These are phyloP conservation scores for Aspergillus olivimuriae DNA, from an alignment of 495 filamentous ascomycete genomes.

Conservation along the genomic window DNA sequence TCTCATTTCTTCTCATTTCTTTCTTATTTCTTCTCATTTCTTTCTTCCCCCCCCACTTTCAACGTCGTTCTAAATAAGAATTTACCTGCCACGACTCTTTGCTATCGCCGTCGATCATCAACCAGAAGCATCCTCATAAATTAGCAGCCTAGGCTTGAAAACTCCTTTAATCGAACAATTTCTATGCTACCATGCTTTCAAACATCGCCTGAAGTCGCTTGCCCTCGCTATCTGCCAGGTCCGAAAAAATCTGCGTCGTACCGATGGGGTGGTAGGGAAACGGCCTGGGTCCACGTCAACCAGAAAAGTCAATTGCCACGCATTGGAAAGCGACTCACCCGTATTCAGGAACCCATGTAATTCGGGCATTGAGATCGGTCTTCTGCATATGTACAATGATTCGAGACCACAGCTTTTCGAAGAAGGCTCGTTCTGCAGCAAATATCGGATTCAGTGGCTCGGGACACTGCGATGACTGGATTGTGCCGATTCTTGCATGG, in stretches of 20 bases:
- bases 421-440: constrained; percentile 18
- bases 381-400: constrained; percentile 11
- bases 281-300: constrained; percentile 20
- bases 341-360: constrained; percentile 27
- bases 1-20: no score
- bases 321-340: constrained; percentile 11
- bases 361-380: constrained; percentile 7
- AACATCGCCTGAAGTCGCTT: constrained; percentile 16
- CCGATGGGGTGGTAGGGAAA: constrained; percentile 27
- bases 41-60: no score
- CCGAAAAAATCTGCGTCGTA: constrained; percentile 12
- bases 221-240: constrained; percentile 24
- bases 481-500: constrained; percentile 25
- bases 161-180: no score
- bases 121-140: no score
- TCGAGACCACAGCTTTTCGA: constrained; percentile 20
- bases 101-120: no score
- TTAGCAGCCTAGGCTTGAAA: no score
- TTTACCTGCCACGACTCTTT: no score
- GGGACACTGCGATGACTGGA: constrained; percentile 24
- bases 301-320: neutral
- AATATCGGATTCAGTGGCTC: constrained; percentile 21
- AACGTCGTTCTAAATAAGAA: no score
- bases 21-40: no score
- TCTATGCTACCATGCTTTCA: neutral